Conservation (phyloP, 108 stramenopile genomes). For the Cyclotella choctawhatcheeana region DNA sequence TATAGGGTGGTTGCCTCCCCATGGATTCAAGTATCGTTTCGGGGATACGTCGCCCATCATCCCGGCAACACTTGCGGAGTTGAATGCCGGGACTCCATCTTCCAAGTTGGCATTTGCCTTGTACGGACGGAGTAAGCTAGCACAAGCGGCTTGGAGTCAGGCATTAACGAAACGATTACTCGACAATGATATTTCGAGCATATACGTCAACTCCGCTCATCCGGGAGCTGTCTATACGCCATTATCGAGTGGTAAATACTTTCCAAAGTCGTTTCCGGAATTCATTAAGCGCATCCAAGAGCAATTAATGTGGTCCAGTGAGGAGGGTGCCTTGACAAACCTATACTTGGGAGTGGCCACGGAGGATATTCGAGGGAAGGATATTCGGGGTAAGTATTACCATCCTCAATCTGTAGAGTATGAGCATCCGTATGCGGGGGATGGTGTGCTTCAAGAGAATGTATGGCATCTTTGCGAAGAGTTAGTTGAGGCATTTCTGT, state of each 20-base stretch:
- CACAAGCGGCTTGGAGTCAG: constrained; percentile 57
- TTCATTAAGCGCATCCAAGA: constrained; percentile 20
- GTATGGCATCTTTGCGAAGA: constrained; percentile 60
- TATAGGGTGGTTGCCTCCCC: constrained; percentile 13
- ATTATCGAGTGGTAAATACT: constrained; percentile 2
- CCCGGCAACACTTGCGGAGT: constrained; percentile 47
- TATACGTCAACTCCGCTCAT: constrained; percentile 62
- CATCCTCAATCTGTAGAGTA: constrained; percentile 57
- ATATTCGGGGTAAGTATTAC: constrained; percentile 61
- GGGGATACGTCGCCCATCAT: constrained; percentile 18
- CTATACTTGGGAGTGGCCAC: constrained; percentile 48
- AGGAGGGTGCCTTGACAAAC: constrained; percentile 61
- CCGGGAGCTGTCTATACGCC: constrained; percentile 53
- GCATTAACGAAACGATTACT: constrained; percentile 48
- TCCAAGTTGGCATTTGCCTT: constrained; percentile 1
- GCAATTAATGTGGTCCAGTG: constrained; percentile 43
- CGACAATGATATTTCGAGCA: constrained; percentile 26
- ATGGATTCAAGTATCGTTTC: constrained; percentile 11
- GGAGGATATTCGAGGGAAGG: constrained; percentile 24
- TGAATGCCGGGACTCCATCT: constrained; percentile 38
- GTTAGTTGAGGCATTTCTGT: constrained; percentile 34
- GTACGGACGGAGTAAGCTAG: constrained; percentile 64
- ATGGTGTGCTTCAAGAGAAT: constrained; percentile 44
- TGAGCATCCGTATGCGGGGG: constrained; percentile 35
- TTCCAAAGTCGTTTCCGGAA: constrained; percentile 3